phyloP scores from a whole-genome alignment of 495 filamentous ascomycete species.

The Neurospora cerealis region DNA sequence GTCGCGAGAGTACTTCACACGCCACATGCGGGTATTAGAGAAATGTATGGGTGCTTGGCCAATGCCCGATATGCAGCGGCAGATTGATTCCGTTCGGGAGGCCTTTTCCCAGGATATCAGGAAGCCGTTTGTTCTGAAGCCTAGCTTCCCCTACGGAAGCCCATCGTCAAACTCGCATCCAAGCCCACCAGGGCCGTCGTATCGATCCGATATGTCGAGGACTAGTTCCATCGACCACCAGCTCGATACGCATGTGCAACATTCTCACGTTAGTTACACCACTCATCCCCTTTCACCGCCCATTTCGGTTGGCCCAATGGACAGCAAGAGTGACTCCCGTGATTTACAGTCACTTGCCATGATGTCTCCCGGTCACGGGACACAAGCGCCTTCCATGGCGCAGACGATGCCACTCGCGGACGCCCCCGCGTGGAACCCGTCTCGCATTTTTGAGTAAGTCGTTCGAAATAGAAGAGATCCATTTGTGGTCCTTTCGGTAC shows the following conservation, averaged over 20 bases:
- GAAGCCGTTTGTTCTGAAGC: slow-evolving; percentile 82
- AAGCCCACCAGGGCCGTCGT: slow-evolving; percentile 50
- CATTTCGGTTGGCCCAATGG: slow-evolving; percentile 63
- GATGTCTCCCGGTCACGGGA: slow-evolving; percentile 51
- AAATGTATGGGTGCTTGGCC: slow-evolving; percentile 77
- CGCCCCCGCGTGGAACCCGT: slow-evolving; percentile 76
- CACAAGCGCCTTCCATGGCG: slow-evolving; percentile 32
- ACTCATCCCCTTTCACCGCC: slow-evolving; percentile 74
- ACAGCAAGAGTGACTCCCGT: slow-evolving; percentile 72
- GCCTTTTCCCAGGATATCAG: slow-evolving; percentile 84
- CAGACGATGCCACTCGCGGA: slow-evolving; percentile 53
- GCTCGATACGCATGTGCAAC: slow-evolving; percentile 37
- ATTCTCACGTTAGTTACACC: slow-evolving; percentile 65
- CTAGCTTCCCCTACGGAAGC: slow-evolving; percentile 80
- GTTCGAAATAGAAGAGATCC: background rate
- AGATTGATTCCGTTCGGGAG: slow-evolving; percentile 81
- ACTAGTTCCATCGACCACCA: slow-evolving; percentile 30
- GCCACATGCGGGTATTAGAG: slow-evolving; percentile 93
- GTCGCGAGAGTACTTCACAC: slow-evolving; percentile 81
- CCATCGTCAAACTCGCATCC: slow-evolving; percentile 50
- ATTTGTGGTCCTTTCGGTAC: slow-evolving; percentile 18
- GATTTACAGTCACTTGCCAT: slow-evolving; percentile 68
- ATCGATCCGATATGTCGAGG: slow-evolving; percentile 30
- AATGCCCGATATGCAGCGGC: slow-evolving; percentile 83
- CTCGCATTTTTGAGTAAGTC: slow-evolving; percentile 86